A percentile compares a stretch with the other conserved stretches of the same genome.
phyloP scores from a whole-genome alignment of 805 yeast genomes.

The Candida nemodendra region DNA sequence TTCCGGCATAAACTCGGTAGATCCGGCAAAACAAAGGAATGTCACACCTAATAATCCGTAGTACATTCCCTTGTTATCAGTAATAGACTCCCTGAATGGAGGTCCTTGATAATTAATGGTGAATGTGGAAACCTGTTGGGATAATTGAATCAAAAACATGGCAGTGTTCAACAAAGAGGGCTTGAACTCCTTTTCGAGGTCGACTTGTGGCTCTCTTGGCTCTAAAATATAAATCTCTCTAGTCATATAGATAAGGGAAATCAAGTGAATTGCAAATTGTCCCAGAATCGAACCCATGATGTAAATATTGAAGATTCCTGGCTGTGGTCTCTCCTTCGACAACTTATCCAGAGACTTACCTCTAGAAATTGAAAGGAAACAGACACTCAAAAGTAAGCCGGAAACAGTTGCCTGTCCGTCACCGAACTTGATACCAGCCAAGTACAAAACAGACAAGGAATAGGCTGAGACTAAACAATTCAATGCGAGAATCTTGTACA shows the following conservation, averaged over 20 bases:
- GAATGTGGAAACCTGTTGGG: slow-evolving; percentile 96
- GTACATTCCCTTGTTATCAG: slow-evolving; percentile 94
- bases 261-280: slow-evolving; percentile 91
- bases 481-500: slow-evolving; percentile 96
- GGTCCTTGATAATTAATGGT: slow-evolving; percentile 97
- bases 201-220: slow-evolving; percentile 89
- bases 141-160: slow-evolving; percentile 88
- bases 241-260: slow-evolving; percentile 78
- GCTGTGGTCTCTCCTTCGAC: slow-evolving; percentile 94
- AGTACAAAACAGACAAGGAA: slow-evolving; percentile 86
- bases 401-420: slow-evolving; percentile 97
- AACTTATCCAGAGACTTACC: slow-evolving; percentile 88
- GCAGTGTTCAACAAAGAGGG: slow-evolving; percentile 96
- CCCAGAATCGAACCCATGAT: slow-evolving; percentile 98
- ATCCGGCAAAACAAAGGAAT: slow-evolving; percentile 81
- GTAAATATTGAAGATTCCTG: slow-evolving; percentile 91
- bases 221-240: slow-evolving; percentile 80
- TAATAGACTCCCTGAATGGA: slow-evolving; percentile 90
- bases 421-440: slow-evolving; percentile 97
- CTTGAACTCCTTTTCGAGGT: slow-evolving; percentile 80
- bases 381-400: slow-evolving; percentile 87
- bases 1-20: slow-evolving; percentile 94
- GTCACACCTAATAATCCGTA: slow-evolving; percentile 92
- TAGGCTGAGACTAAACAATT: slow-evolving; percentile 97
- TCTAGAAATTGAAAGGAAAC: slow-evolving; percentile 93